phyloP scores from a whole-genome alignment of 768 basidiomycete genomes.

The Amanita phalloides region DNA sequence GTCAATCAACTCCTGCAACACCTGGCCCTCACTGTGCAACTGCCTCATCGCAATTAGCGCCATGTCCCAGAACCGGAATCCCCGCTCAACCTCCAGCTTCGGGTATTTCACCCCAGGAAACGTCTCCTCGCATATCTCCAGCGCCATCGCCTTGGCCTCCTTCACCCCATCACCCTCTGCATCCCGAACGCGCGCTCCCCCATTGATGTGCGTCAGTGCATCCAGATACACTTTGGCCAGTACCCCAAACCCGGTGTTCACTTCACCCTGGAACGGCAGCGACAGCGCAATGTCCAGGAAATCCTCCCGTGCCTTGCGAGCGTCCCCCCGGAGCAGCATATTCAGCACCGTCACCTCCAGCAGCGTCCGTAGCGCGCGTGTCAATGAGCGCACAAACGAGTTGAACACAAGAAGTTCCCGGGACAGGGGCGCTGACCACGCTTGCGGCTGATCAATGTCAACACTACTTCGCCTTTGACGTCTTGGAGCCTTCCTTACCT shows the following conservation, averaged over 20 bases:
- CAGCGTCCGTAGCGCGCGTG: slow-evolving; percentile 81
- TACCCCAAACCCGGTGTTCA: slow-evolving; percentile 97
- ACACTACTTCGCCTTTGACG: slow-evolving; percentile 1
- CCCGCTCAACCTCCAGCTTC: slow-evolving; percentile 83
- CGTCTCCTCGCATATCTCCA: slow-evolving; percentile 88
- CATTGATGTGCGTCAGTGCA: slow-evolving; percentile 81
- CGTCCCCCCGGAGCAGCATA: slow-evolving; percentile 86
- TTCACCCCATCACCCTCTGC: slow-evolving; percentile 69
- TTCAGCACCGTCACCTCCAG: slow-evolving; percentile 88
- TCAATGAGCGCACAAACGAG: slow-evolving; percentile 88
- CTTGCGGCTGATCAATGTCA: slow-evolving; percentile 46
- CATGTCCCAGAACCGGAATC: slow-evolving; percentile 98
- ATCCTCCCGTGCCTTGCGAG: slow-evolving; percentile 80
- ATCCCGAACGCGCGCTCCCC: slow-evolving; percentile 65
- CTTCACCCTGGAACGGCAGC: slow-evolving; percentile 90
- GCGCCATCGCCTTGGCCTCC: slow-evolving; percentile 77
- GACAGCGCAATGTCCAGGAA: slow-evolving; percentile 86
- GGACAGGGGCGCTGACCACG: slow-evolving; percentile 94
- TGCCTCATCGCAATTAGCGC: slow-evolving; percentile 84
- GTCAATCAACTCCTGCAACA: slow-evolving; percentile 80
- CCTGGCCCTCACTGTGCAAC: slow-evolving; percentile 72
- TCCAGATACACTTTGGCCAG: slow-evolving; percentile 96
- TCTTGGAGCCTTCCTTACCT: slow-evolving; percentile 43
- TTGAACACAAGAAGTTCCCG: slow-evolving; percentile 97
- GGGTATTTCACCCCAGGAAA: slow-evolving; percentile 89